Percentiles rank a stretch among this genome's conserved stretches.
Conservation (phyloP, 2,329 filamentous ascomycete genomes). For the Zasmidium cellare region DNA sequence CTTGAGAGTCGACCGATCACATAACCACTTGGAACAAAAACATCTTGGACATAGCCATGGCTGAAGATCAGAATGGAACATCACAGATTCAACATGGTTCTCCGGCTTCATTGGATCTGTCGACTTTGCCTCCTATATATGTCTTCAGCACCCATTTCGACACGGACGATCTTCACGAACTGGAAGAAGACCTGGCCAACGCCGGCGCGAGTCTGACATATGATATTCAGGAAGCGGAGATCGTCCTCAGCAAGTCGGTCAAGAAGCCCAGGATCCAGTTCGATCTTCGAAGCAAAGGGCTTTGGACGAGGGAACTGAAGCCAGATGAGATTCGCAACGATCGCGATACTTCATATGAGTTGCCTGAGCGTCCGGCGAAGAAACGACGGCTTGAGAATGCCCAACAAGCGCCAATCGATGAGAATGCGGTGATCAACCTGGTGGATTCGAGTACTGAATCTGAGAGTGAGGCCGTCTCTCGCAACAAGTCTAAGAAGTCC, state of each 20-base stretch:
- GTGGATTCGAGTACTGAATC: slow-evolving; percentile 39
- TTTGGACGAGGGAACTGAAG: slow-evolving; percentile 50
- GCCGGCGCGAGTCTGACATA: slow-evolving; percentile 64
- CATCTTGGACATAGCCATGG: not conserved
- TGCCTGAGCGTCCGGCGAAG: not conserved
- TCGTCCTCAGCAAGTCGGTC: slow-evolving; percentile 73
- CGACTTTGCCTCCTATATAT: slow-evolving; percentile 64
- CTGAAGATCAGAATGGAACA: not conserved
- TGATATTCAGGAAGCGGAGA: slow-evolving; percentile 67
- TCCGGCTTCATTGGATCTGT: slow-evolving; percentile 41
- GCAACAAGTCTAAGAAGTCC: slow-evolving; percentile 1
- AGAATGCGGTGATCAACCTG: slow-evolving; percentile 15
- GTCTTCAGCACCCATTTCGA: slow-evolving; percentile 71
- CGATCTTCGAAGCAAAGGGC: slow-evolving; percentile 69
- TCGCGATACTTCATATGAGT: not conserved
- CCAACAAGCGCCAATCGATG: slow-evolving; percentile 5
- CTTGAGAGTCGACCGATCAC: not conserved
- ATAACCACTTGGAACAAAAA: not conserved
- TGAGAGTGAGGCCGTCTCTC: slow-evolving; percentile 28
- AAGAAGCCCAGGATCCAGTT: slow-evolving; percentile 71
- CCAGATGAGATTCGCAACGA: not conserved
- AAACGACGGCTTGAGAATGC: slow-evolving; percentile 13
- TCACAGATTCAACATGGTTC: not conserved
- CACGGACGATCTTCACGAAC: slow-evolving; percentile 59
- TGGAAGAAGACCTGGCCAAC: slow-evolving; percentile 63